Percentiles rank a stretch among this genome's conserved stretches.
Conservation (phyloP, 1,284 basidiomycete genomes). For the Rhodotorula sp. region DNA sequence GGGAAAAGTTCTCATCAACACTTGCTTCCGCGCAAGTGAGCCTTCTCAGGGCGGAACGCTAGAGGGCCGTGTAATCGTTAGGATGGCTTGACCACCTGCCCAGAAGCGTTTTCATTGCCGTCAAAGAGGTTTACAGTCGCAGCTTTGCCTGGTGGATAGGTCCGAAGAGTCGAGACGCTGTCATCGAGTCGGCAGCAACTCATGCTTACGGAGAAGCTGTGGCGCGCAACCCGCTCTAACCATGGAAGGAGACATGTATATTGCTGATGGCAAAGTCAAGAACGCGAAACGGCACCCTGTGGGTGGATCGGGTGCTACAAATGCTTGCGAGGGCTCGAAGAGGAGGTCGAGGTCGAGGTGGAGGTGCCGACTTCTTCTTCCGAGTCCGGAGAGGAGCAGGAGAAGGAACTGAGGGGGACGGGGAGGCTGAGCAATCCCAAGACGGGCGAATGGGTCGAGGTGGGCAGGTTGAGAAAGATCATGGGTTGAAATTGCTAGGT, state of each 20-base stretch:
- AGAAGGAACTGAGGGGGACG: conserved; percentile 8
- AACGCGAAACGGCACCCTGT: conserved; percentile 88
- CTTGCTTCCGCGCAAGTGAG: too few species aligned
- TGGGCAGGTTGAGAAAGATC: conserved; percentile 19
- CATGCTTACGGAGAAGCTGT: too few species aligned
- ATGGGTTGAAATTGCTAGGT: conserved; percentile 14
- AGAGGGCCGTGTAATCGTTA: too few species aligned
- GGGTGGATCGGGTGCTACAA: conserved; percentile 97
- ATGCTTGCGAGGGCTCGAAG: conserved; percentile 81
- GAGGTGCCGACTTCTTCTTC: neutral
- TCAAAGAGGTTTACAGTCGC: too few species aligned
- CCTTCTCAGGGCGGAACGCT: too few species aligned
- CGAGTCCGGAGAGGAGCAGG: neutral
- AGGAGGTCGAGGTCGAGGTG: conserved; percentile 51
- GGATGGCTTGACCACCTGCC: too few species aligned
- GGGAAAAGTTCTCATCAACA: too few species aligned
- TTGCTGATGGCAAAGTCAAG: conserved; percentile 71
- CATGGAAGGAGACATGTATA: conserved; percentile 66
- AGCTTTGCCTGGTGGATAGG: too few species aligned
- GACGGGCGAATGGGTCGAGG: conserved; percentile 24
- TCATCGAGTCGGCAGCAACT: too few species aligned
- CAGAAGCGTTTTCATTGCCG: too few species aligned
- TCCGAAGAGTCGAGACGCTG: too few species aligned
- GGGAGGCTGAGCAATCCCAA: conserved; percentile 22
- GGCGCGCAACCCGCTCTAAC: too few species aligned